Evolutionary conservation across 1,284 basidiomycete genomes (phyloP), one percentile per base, ranked within the genome.

Genomic region (Fomitopsis schrenkii): DNA sequence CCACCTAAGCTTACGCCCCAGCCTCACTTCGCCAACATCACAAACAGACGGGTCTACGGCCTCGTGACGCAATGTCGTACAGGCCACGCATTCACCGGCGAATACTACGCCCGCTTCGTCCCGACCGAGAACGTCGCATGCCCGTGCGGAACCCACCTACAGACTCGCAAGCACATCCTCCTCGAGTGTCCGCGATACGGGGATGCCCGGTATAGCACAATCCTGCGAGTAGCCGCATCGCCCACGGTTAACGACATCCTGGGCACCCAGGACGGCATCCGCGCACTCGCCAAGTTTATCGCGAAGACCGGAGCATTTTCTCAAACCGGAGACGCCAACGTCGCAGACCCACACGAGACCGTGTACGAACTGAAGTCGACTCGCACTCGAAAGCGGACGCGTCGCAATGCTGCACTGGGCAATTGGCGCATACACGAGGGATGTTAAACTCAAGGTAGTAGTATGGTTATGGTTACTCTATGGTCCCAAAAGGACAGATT

Each of bases 111-210:
- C 4, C 30, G 62, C 10, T 73, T 74, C 59, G 63, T 72, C 10
- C 69, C 69, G 10, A 53, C 54, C 33, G 67, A 71, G 62, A 17
- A 57, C 41, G 59, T 60, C 50, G 61, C 57, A 42, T 75, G 73
- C 68, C 67, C 71, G 17, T 75, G 74, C 56, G 71, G 68, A 5
- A 64, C 67, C 46, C 19, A 28, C 2, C 36, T 67, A 4, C 69
- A 75, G 59, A 68, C 72, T 1, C 58, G 71, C 28, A 67, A 69
- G 59, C 74, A 75, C 59, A 67, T 75, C 19, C 63, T 76, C 0
- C 53, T 55, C 14, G 63, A 66, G 19, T 73, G 75, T 66, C 65
- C 68, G 9, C 40, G 52, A 15, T 72, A 72, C 59, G 60, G 64
- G 26, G 44, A 46, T n/a, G 44, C 44, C 17, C 44, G 44, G 3